Evolutionary conservation across 805 yeast genomes (phyloP).

Genomic region (Wickerhamomyces rabaulensis): DNA sequence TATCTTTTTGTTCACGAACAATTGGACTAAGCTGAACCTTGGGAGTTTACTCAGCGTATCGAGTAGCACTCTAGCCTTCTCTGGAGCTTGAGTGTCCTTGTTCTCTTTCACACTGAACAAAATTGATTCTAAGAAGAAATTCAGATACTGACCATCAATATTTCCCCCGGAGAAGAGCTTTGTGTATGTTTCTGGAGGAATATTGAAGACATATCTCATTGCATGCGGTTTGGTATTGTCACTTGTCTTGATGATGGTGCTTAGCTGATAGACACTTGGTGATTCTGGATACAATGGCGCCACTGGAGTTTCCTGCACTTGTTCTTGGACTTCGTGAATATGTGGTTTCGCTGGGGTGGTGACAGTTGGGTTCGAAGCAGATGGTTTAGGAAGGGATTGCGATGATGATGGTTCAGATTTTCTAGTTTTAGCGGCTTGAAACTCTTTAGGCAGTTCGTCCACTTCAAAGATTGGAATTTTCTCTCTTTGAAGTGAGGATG

Average conservation of each 20-base stretch:
- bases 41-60: slow-evolving; percentile 12
- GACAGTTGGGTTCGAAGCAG: not conserved
- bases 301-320: not conserved
- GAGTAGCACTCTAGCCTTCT: slow-evolving; percentile 5
- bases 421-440: slow-evolving; percentile 2
- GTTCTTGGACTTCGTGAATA: not conserved
- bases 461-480: slow-evolving; percentile 37
- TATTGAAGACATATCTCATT: slow-evolving; percentile 31
- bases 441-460: slow-evolving; percentile 37
- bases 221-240: slow-evolving; percentile 22
- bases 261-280: slow-evolving; percentile 43
- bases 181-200: slow-evolving; percentile 23
- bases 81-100: not conserved
- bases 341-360: not conserved
- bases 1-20: slow-evolving; percentile 13
- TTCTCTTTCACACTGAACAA: slow-evolving; percentile 1
- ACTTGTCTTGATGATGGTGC: slow-evolving; percentile 33
- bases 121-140: slow-evolving; percentile 41
- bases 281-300: slow-evolving; percentile 31
- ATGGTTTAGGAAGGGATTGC: not conserved
- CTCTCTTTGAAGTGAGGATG: not conserved
- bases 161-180: slow-evolving; percentile 38
- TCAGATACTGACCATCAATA: slow-evolving; percentile 43
- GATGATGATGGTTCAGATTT: not conserved
- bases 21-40: slow-evolving; percentile 18